Conservation (phyloP, 2,329 filamentous ascomycete species). For the Coniella vitis region DNA sequence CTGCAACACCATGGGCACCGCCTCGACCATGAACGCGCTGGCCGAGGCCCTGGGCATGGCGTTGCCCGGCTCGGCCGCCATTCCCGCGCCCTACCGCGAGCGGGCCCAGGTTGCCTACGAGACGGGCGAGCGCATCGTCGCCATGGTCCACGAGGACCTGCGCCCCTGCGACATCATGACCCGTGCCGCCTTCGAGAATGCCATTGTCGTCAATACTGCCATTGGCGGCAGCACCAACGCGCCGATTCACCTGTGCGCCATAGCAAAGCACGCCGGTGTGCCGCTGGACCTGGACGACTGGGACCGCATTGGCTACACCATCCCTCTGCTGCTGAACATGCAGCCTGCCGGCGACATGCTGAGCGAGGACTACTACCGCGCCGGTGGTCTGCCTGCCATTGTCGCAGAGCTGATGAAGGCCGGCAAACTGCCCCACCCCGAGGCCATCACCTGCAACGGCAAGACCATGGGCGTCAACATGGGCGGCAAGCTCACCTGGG, state of each 20-base stretch:
- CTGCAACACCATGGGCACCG: constrained; percentile 49
- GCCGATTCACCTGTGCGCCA: constrained; percentile 47
- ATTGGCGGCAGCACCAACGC: constrained; percentile 52
- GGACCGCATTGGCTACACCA: constrained; percentile 41
- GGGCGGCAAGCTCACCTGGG: constrained; percentile 39
- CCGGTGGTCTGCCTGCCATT: constrained; percentile 28
- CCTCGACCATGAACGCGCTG: constrained; percentile 45
- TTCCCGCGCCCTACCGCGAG: constrained; percentile 44
- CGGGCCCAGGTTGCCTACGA: constrained; percentile 40
- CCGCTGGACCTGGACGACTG: constrained; percentile 45
- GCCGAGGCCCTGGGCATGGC: constrained; percentile 47
- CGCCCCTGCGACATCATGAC: constrained; percentile 50
- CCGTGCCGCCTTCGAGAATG: constrained; percentile 48
- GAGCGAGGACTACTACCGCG: constrained; percentile 15
- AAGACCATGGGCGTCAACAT: constrained; percentile 37
- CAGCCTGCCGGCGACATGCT: constrained; percentile 45
- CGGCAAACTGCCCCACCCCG: constrained; percentile 20
- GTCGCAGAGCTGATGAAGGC: constrained; percentile 46
- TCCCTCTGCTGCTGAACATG: constrained; percentile 48
- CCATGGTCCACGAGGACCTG: constrained; percentile 40
- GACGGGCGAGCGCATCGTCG: constrained; percentile 41
- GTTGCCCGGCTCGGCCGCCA: constrained; percentile 42
- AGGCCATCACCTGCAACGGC: constrained; percentile 39
- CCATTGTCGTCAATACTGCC: constrained; percentile 46
- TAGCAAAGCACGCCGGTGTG: constrained; percentile 48